These are phyloP conservation scores for Tephrocybe rancida DNA, from an alignment of 768 basidiomycete species.

Conservation along the genomic window DNA sequence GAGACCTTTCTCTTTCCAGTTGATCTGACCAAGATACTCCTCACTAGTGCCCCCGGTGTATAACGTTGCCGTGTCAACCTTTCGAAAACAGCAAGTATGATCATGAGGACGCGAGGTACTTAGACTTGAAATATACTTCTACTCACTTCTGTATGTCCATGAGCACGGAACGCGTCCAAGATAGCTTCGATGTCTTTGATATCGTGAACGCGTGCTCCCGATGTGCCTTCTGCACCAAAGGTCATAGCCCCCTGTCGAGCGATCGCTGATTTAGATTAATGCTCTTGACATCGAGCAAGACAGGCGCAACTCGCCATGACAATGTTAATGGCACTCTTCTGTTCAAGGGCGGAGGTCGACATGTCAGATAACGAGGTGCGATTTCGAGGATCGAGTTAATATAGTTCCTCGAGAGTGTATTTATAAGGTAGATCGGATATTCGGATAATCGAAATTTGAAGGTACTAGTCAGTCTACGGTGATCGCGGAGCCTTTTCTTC, in stretches of 20 bases:
- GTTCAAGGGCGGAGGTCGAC: constrained; percentile 19
- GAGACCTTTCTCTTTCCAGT: constrained; percentile 51
- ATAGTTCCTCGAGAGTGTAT: no score
- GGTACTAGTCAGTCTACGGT: no score
- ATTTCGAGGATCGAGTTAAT: not conserved
- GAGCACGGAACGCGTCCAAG: constrained; percentile 49
- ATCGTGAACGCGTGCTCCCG: constrained; percentile 43
- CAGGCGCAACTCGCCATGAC: constrained; percentile 51
- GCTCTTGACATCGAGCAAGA: not conserved
- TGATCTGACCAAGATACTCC: constrained; percentile 49
- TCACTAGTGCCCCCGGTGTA: constrained; percentile 59
- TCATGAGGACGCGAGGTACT: no score
- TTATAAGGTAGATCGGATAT: no score
- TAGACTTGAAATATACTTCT: not conserved
- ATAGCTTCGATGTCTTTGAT: constrained; percentile 44
- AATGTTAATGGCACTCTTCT: constrained; percentile 47
- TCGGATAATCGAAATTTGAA: no score
- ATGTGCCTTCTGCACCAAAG: constrained; percentile 41
- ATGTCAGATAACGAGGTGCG: constrained; percentile 13
- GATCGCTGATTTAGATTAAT: not conserved
- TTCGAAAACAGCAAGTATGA: not conserved
- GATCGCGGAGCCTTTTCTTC: no score
- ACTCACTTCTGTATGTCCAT: constrained; percentile 45
- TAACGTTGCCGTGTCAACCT: constrained; percentile 21
- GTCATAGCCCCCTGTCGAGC: constrained; percentile 44